A percentile compares a stretch with the other conserved stretches of the same genome.
Evolutionary conservation across 2,329 filamentous ascomycete species (phyloP).

Genomic region (Pleurostoma richardsiae): DNA sequence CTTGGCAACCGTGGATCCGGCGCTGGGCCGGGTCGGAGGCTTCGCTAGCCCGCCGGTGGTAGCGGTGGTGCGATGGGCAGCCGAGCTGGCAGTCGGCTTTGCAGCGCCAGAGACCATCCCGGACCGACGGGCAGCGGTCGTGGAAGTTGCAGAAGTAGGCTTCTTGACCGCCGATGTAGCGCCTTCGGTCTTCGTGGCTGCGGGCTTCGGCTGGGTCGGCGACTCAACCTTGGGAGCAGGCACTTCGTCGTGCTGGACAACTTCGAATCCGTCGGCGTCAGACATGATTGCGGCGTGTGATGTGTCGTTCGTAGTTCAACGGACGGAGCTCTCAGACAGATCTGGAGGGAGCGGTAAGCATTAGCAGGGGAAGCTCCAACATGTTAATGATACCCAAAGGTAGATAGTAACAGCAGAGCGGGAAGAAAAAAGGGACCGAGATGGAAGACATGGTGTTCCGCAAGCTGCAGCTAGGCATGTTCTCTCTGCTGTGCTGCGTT

Average conservation of each 20-base stretch:
- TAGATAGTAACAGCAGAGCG: no score
- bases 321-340: background rate
- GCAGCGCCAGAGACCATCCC: slow-evolving; percentile 15
- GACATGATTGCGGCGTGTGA: slow-evolving; percentile 19
- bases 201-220: slow-evolving; percentile 5
- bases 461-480: no score
- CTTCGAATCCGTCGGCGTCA: slow-evolving; percentile 22
- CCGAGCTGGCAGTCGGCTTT: slow-evolving; percentile 21
- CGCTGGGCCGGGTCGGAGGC: slow-evolving; percentile 20
- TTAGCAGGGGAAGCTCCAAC: background rate
- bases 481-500: no score
- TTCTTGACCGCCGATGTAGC: slow-evolving; percentile 12
- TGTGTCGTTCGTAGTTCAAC: background rate
- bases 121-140: slow-evolving; percentile 15
- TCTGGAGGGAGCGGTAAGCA: background rate
- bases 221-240: slow-evolving; percentile 5
- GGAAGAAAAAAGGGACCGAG: no score
- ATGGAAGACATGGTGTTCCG: no score
- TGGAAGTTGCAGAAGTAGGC: slow-evolving; percentile 13
- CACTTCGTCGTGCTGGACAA: slow-evolving; percentile 19
- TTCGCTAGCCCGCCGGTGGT: slow-evolving; percentile 19
- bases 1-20: slow-evolving; percentile 18
- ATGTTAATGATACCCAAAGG: no score
- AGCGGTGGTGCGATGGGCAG: slow-evolving; percentile 18
- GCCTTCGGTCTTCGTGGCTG: slow-evolving; percentile 10